Conservation (phyloP, 1,139 yeast species). For the Lipomyces yarrowii region DNA sequence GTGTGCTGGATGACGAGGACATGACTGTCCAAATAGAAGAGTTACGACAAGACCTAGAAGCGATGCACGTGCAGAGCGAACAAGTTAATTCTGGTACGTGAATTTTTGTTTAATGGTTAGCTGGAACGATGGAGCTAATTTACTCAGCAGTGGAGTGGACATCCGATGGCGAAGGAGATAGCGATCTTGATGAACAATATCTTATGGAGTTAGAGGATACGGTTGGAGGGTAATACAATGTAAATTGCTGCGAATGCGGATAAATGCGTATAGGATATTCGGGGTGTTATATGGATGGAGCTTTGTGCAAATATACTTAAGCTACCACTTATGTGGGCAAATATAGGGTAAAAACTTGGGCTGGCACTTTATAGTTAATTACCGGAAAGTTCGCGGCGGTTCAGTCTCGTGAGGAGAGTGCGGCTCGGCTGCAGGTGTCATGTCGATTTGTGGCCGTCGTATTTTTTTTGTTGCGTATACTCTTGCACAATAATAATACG, state of each 20-base stretch:
- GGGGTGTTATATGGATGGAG: neutral
- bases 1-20: slow-evolving; percentile 7
- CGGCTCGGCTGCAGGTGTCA: neutral
- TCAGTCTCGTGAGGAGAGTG: neutral
- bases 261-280: neutral
- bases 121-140: slow-evolving; percentile 5
- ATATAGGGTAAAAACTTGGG: neutral
- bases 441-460: neutral
- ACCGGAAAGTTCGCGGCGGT: no score
- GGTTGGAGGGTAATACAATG: neutral
- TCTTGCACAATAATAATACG: neutral
- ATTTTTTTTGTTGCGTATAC: neutral
- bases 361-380: neutral
- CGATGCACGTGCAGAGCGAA: slow-evolving; percentile 1
- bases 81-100: slow-evolving; percentile 9
- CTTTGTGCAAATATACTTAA: neutral
- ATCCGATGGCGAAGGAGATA: slow-evolving; percentile 6
- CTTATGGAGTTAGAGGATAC: slow-evolving; percentile 5
- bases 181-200: slow-evolving; percentile 2
- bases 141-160: slow-evolving; percentile 1
- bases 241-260: neutral
- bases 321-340: neutral
- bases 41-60: slow-evolving; percentile 14
- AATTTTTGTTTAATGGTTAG: neutral
- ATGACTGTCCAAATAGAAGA: slow-evolving; percentile 8